Conservation (phyloP, 164 flowering plant genomes). For the Pachysandra terminalis region DNA sequence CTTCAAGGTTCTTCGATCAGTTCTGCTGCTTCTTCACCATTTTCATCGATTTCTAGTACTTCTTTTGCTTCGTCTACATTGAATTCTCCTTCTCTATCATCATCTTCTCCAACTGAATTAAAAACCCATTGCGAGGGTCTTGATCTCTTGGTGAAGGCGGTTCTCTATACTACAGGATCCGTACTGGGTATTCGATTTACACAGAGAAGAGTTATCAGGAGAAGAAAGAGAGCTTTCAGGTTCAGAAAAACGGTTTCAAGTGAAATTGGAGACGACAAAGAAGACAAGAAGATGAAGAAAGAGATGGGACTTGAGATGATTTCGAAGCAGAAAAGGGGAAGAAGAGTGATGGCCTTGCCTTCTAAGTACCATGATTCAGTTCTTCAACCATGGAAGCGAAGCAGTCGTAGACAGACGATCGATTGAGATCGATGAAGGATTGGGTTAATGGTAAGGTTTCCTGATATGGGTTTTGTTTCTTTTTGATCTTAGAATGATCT, state of each 20-base stretch:
- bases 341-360: slow-evolving; percentile 34
- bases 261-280: slow-evolving; percentile 11
- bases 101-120: slow-evolving; percentile 12
- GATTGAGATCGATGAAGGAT: slow-evolving; percentile 8
- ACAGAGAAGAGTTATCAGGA: too few relatives aligned
- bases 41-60: slow-evolving; percentile 12
- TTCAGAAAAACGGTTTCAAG: slow-evolving; percentile 18
- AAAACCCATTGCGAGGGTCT: slow-evolving; percentile 40
- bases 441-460: slow-evolving; percentile 10
- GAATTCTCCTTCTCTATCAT: slow-evolving; percentile 10
- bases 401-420: slow-evolving; percentile 14
- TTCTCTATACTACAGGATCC: slow-evolving; percentile 32
- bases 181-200: slow-evolving; percentile 41
- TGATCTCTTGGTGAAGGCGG: slow-evolving; percentile 48
- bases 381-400: slow-evolving; percentile 43
- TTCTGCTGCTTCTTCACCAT: slow-evolving; percentile 17
- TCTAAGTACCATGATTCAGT: too few relatives aligned
- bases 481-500: neutral
- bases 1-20: slow-evolving; percentile 18
- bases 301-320: slow-evolving; percentile 13
- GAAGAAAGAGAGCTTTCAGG: slow-evolving; percentile 20
- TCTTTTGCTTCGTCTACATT: slow-evolving; percentile 13
- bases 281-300: slow-evolving; percentile 10
- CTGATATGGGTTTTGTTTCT: too few relatives aligned
- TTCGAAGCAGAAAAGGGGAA: slow-evolving; percentile 24